phyloP scores from a whole-genome alignment of 2,329 filamentous ascomycete genomes.

The Lasiodiplodia hormozganensis region DNA sequence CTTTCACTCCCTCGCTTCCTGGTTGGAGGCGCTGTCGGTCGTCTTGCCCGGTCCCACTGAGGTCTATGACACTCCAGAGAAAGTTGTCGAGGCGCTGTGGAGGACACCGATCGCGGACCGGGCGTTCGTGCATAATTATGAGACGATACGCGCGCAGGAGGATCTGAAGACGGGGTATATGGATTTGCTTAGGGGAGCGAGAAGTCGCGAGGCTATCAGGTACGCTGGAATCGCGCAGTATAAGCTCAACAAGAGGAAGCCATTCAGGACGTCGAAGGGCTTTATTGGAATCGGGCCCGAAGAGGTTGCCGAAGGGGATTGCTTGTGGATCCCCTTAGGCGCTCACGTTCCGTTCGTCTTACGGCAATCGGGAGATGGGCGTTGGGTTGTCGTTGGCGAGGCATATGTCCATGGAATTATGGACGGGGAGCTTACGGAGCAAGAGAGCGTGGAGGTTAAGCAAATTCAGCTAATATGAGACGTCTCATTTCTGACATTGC shows the following conservation, averaged over 20 bases:
- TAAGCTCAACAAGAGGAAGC: slow-evolving; percentile 1
- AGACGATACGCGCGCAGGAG: neutral
- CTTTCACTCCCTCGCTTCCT: neutral
- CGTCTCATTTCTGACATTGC: neutral
- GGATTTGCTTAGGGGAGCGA: neutral
- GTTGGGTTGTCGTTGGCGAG: slow-evolving; percentile 16
- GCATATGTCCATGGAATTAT: slow-evolving; percentile 28
- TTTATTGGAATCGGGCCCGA: slow-evolving; percentile 14
- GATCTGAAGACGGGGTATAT: neutral
- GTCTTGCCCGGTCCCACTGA: neutral
- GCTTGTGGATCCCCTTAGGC: slow-evolving; percentile 18
- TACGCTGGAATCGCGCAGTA: slow-evolving; percentile 2
- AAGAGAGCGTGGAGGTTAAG: neutral
- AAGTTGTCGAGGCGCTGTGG: neutral
- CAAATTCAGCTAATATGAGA: neutral
- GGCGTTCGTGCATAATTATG: slow-evolving; percentile 6
- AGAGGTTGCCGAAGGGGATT: neutral
- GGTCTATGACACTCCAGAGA: neutral
- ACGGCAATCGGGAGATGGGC: neutral
- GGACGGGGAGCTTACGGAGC: slow-evolving; percentile 23
- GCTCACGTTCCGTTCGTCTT: slow-evolving; percentile 24
- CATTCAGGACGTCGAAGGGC: slow-evolving; percentile 10
- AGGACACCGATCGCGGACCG: slow-evolving; percentile 15
- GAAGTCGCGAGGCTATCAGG: neutral
- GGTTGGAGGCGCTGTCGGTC: neutral